phyloP scores from a whole-genome alignment of 75 land plant species.

The Pseudotsuga menziesii region DNA sequence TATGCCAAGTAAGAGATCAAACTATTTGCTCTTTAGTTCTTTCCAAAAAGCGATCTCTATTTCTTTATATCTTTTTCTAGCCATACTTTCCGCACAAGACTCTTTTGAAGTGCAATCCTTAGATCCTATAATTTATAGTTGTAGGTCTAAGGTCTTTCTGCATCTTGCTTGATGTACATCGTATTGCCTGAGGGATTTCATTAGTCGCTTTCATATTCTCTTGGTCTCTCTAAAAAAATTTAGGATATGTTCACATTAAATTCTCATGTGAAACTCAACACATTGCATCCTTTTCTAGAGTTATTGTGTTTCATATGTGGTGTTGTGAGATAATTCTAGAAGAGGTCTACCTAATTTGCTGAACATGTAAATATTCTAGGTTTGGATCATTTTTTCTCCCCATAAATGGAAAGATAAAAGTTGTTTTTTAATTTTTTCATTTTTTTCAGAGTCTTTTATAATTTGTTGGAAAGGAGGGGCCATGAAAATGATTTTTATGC shows the following conservation, averaged over 20 bases:
- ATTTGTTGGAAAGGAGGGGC: not conserved
- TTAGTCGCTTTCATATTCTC: not conserved
- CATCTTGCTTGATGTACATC: not conserved
- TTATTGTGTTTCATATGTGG: not conserved
- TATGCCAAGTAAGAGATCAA: conserved; percentile 14
- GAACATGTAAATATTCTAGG: not conserved
- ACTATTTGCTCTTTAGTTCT: not conserved
- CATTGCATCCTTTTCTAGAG: not conserved
- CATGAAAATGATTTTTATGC: conserved; percentile 1
- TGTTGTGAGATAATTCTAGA: not conserved
- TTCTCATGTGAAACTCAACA: not conserved
- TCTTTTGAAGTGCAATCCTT: not conserved
- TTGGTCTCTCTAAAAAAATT: not conserved
- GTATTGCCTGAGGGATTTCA: not conserved
- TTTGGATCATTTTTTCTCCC: not conserved
- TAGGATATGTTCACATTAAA: not conserved
- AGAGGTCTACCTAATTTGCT: not conserved
- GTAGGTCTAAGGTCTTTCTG: not conserved
- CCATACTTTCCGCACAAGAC: not conserved
- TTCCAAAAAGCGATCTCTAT: not conserved
- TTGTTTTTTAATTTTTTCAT: not conserved
- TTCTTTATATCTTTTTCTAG: not conserved
- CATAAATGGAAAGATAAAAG: not conserved
- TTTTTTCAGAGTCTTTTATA: not conserved
- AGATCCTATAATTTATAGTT: no score